Evolutionary conservation across 2,329 filamentous ascomycete genomes (phyloP).

Genomic region (Arthrobotrys megalospora): DNA sequence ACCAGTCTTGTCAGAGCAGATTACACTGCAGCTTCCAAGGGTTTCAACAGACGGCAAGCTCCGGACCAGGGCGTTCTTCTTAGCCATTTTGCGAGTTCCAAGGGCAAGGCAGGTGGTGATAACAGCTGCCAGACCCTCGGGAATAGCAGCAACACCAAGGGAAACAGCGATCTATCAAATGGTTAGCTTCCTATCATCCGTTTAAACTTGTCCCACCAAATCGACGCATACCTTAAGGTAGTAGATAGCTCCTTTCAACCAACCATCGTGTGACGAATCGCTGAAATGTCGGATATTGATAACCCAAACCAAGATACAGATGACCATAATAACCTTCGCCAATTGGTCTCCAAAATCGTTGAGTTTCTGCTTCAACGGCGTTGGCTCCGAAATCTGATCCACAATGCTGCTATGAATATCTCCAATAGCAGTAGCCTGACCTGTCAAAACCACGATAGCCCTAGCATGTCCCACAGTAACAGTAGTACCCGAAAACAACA

Average conservation of each 20-base stretch:
- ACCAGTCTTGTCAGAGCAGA: constrained; percentile 99
- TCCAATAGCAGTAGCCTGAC: constrained; percentile 91
- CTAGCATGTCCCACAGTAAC: constrained; percentile 94
- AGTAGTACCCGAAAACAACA: constrained; percentile 98
- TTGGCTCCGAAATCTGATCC: constrained; percentile 96
- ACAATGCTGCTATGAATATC: constrained; percentile 99
- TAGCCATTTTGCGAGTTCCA: constrained; percentile 97
- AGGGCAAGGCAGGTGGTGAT: constrained; percentile 98
- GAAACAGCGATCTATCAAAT: constrained; percentile 84
- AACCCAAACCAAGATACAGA: constrained; percentile 95
- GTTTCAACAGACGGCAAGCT: constrained; percentile 98
- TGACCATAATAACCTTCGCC: constrained; percentile 97
- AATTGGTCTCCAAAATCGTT: constrained; percentile 97
- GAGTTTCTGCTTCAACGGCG: constrained; percentile 96
- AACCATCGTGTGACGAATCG: constrained; percentile 91
- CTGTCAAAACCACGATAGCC: constrained; percentile 91
- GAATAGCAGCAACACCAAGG: constrained; percentile 96
- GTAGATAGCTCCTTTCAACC: constrained; percentile 98
- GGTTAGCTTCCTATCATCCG: constrained; percentile 34
- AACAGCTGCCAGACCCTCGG: constrained; percentile 95
- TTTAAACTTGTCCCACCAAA: background rate
- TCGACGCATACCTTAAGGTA: constrained; percentile 80
- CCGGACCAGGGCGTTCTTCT: constrained; percentile 96
- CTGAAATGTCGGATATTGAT: constrained; percentile 99
- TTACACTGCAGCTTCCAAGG: constrained; percentile 97